A percentile compares a stretch with the other conserved stretches of the same genome.
These are phyloP conservation scores for Thermothelomyces thermophilus DNA, from an alignment of 2,329 filamentous ascomycete species.

Conservation along the genomic window DNA sequence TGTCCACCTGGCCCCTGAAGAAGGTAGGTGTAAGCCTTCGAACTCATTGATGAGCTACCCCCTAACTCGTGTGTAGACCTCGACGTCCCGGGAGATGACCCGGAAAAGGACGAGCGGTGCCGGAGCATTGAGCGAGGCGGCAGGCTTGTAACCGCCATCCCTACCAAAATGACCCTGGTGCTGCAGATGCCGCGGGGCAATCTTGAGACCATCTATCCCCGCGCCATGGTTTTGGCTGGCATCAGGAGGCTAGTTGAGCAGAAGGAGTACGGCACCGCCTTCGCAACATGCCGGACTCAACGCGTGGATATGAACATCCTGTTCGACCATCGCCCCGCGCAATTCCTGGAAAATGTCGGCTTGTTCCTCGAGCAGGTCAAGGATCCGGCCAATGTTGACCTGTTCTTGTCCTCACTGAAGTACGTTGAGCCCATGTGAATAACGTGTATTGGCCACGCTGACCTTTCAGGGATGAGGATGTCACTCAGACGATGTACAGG, in stretches of 20 bases:
- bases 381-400: slow-evolving; percentile 74
- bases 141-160: slow-evolving; percentile 80
- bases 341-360: slow-evolving; percentile 71
- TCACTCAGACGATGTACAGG: slow-evolving; percentile 87
- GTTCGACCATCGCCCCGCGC: slow-evolving; percentile 82
- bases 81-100: slow-evolving; percentile 78
- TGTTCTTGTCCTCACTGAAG: slow-evolving; percentile 83
- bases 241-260: slow-evolving; percentile 75
- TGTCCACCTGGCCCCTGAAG: slow-evolving; percentile 64
- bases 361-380: slow-evolving; percentile 80
- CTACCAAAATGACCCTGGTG: slow-evolving; percentile 75
- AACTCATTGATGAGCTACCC: neutral
- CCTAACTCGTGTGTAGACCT: slow-evolving; percentile 51
- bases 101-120: slow-evolving; percentile 86
- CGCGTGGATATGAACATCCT: slow-evolving; percentile 97
- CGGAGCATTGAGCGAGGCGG: slow-evolving; percentile 87
- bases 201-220: slow-evolving; percentile 86
- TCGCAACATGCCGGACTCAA: slow-evolving; percentile 81
- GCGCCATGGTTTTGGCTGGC: slow-evolving; percentile 85
- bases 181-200: slow-evolving; percentile 96
- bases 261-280: slow-evolving; percentile 77
- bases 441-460: neutral
- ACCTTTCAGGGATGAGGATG: slow-evolving; percentile 68
- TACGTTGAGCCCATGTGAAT: slow-evolving; percentile 35
- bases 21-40: slow-evolving; percentile 44